Base-by-base conservation (phyloP, 768 basidiomycete genomes). In the Coprinopsis cinerea region DNA sequence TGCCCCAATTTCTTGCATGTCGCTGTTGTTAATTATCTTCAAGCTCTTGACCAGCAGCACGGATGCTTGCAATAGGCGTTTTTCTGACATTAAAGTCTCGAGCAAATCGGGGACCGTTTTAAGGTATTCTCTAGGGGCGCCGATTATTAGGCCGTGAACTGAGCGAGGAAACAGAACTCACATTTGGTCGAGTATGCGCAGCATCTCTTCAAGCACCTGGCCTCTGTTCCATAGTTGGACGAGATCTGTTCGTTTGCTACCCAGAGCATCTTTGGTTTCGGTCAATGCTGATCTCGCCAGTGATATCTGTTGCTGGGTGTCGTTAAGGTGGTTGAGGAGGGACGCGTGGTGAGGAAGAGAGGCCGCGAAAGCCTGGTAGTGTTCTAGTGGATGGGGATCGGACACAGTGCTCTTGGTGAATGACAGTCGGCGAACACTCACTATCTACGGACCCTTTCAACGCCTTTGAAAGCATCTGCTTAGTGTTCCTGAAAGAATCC, bases 1-100 rank as follows among this genome's bases (percentile, higher is more conserved):
- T 3, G 95, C 96, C n/a, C 94, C 94, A 52, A 99, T 87, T 61
- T 97, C 95, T 51, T 85, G 71, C 85, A 98, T 89, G 56, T 98
- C 96, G 6, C 83, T 72, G 59, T 88, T 92, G 63, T 88, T 92
- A 56, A 95, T 93, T 25, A 85, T 79, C 66, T 95, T 97, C 42
- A 96, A 68, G 59, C 88, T 92, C 44, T 88, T 75, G 28, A 96
- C 82, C 24, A 99, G 79, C 6, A 98, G 71, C 11, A 87, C 79
- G 1, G 95, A 81, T 1, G 96, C 95, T 57, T 92, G 85, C 28
- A 97, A 71, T 37, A 97, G 78, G 11, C 89, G 81, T 63, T 98
- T 98, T 66, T 98, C 96, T 3, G 93, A 91, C 61, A 97, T 91
- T n/a, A 98, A 69, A 2, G 87, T 84, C 66, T 99, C 96, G 18